Conservation (phyloP, 2,329 filamentous ascomycete species). For the Fusarium abutilonis region DNA sequence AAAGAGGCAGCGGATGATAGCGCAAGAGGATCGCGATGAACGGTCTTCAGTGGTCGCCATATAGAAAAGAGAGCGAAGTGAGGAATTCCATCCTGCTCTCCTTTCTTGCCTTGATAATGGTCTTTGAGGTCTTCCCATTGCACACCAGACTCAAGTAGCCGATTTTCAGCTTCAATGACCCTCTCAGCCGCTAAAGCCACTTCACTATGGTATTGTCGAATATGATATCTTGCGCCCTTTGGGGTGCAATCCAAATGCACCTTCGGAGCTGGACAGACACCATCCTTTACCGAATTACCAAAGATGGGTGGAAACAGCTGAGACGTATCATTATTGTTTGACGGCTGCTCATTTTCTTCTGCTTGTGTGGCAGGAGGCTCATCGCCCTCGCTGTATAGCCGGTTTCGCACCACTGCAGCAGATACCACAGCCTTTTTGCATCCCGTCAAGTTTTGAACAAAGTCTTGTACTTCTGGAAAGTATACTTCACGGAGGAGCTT, state of each 20-base stretch:
- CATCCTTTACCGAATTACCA: slow-evolving; percentile 1
- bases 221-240: slow-evolving; percentile 2
- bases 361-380: not conserved
- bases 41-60: slow-evolving; percentile 1
- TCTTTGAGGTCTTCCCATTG: slow-evolving; percentile 4
- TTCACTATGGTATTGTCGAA: slow-evolving; percentile 6
- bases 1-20: slow-evolving; percentile 5
- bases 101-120: not conserved
- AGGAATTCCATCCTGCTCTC: not conserved
- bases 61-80: slow-evolving; percentile 9
- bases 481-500: slow-evolving; percentile 3
- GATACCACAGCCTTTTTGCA: slow-evolving; percentile 8
- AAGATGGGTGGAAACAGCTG: slow-evolving; percentile 1
- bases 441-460: slow-evolving; percentile 2
- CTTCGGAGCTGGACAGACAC: slow-evolving; percentile 4
- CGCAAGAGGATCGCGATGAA: slow-evolving; percentile 12
- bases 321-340: not conserved
- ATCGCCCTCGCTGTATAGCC: slow-evolving; percentile 4
- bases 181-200: not conserved
- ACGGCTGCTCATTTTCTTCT: not conserved
- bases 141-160: not conserved
- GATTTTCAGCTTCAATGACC: slow-evolving; percentile 1
- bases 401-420: slow-evolving; percentile 4
- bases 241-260: slow-evolving; percentile 11
- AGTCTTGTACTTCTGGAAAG: slow-evolving; percentile 3